Base-by-base conservation (phyloP, 1,139 yeast species). In the Suhomyces ambrosiae region DNA sequence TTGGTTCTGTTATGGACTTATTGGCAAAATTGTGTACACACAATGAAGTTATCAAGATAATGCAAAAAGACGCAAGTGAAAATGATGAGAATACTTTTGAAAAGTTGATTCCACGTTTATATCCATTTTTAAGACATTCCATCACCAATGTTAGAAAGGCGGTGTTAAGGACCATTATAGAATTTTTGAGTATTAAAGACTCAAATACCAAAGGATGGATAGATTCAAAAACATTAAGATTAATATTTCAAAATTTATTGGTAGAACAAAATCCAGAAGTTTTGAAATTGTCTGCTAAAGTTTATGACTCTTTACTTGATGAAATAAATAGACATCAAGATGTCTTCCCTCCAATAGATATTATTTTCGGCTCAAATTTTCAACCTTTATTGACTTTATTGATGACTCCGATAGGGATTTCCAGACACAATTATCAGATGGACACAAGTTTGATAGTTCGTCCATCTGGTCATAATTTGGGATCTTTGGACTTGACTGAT, bases 1-100 rank as follows among this genome's bases (percentile, higher is more conserved):
- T 92, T 36, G 97, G 97, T 28, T 86, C 95, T 3, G 95, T 92
- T 2, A 92, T 92, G 97, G 97, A 92, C 59, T 68, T 92, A 27
- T 71, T 92, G 44, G 94, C 97, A 2, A 88, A 85, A 53, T 70
- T 92, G 35, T 92, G 97, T 61, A 79, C 89, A 3, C 92, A 84
- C 60, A 78, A 81, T 5, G 81, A 82, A 53, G 96, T 90, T 4
- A 68, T 90, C 32, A 80, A 77, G 19, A 76, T 83, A 18, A 79
- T 92, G 73, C 78, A 83, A 47, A 66, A 69, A 22, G 80, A 80
- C 47, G 85, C 92, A 0, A 52, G 59, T 1, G 61, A 62, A 11
- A 62, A 70, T 35, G 71, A 77, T 55, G 70, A 83, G 3, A 58
- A 54, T 27, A 65, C 74, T 3, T 86, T 92, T 53, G 80, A 83